Evolutionary conservation across 2,329 filamentous ascomycete genomes (phyloP).

Genomic region (Penicillium nordicum): DNA sequence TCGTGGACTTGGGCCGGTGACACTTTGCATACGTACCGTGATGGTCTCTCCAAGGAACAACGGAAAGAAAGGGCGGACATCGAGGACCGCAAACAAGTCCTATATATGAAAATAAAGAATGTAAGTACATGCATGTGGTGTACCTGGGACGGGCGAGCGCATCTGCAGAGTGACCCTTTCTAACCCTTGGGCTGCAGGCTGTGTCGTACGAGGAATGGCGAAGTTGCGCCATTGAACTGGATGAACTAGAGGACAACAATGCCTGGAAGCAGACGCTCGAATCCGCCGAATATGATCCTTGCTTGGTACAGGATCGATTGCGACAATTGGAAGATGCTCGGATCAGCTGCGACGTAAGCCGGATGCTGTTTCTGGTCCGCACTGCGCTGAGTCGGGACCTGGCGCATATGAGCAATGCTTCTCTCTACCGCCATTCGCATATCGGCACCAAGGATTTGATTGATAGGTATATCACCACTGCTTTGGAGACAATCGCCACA

Average conservation of each 20-base stretch:
- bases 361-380: slow-evolving; percentile 76
- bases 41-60: slow-evolving; percentile 53
- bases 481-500: slow-evolving; percentile 68
- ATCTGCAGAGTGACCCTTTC: slow-evolving; percentile 10
- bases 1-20: slow-evolving; percentile 38
- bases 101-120: slow-evolving; percentile 63
- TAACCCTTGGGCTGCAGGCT: slow-evolving; percentile 50
- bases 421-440: slow-evolving; percentile 79
- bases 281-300: slow-evolving; percentile 68
- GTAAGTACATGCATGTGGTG: slow-evolving; percentile 45
- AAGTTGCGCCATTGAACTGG: slow-evolving; percentile 70
- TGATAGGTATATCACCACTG: slow-evolving; percentile 79
- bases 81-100: slow-evolving; percentile 61
- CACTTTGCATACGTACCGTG: slow-evolving; percentile 42
- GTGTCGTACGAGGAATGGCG: slow-evolving; percentile 70
- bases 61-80: slow-evolving; percentile 46
- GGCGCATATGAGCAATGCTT: slow-evolving; percentile 79
- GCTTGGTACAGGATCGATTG: slow-evolving; percentile 66
- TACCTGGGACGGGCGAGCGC: slow-evolving; percentile 1
- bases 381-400: slow-evolving; percentile 77
- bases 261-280: slow-evolving; percentile 70
- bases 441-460: slow-evolving; percentile 84
- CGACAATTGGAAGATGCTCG: slow-evolving; percentile 72
- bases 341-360: slow-evolving; percentile 64
- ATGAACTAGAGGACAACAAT: slow-evolving; percentile 74